phyloP scores from a whole-genome alignment of 2,329 filamentous ascomycete genomes.

The Leptographium procerum region DNA sequence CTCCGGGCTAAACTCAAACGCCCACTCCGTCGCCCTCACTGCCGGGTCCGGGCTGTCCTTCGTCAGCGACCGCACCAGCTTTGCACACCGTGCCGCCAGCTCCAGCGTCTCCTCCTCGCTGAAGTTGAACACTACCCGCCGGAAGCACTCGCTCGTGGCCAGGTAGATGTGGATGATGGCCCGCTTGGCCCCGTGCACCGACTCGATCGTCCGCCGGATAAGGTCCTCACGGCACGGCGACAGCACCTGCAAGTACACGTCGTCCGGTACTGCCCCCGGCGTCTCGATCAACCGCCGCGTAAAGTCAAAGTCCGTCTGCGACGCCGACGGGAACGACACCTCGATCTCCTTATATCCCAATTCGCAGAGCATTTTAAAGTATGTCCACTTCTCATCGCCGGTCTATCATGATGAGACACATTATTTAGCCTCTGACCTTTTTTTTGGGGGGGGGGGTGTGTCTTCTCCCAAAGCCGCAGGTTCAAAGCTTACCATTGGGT shows the following conservation, averaged over 20 bases:
- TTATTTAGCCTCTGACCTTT: too few species aligned
- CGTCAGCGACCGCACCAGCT: conserved; percentile 78
- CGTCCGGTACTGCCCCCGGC: conserved; percentile 70
- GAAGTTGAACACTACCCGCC: conserved; percentile 80
- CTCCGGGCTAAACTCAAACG: conserved; percentile 76
- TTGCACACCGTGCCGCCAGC: conserved; percentile 74
- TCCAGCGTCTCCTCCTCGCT: conserved; percentile 70
- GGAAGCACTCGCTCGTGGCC: conserved; percentile 92
- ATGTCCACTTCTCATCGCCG: conserved; percentile 87
- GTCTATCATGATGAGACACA: conserved; percentile 46
- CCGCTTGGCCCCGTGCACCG: conserved; percentile 80
- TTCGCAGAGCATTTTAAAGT: conserved; percentile 88
- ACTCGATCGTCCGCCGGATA: conserved; percentile 80
- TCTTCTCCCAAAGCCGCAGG: background rate
- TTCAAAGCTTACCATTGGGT: conserved; percentile 73
- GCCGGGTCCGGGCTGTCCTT: conserved; percentile 58
- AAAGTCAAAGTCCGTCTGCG: conserved; percentile 93
- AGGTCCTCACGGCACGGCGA: conserved; percentile 87
- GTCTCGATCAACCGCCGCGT: conserved; percentile 78
- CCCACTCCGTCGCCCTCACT: conserved; percentile 52
- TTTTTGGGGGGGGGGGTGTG: too few species aligned
- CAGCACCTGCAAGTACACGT: conserved; percentile 85
- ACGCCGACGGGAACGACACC: conserved; percentile 88
- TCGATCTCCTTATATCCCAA: conserved; percentile 98
- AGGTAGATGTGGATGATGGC: conserved; percentile 93